Percentiles rank a stretch among this genome's conserved stretches.
Evolutionary conservation across 768 basidiomycete species (phyloP).

Genomic region (Amanita muscaria): DNA sequence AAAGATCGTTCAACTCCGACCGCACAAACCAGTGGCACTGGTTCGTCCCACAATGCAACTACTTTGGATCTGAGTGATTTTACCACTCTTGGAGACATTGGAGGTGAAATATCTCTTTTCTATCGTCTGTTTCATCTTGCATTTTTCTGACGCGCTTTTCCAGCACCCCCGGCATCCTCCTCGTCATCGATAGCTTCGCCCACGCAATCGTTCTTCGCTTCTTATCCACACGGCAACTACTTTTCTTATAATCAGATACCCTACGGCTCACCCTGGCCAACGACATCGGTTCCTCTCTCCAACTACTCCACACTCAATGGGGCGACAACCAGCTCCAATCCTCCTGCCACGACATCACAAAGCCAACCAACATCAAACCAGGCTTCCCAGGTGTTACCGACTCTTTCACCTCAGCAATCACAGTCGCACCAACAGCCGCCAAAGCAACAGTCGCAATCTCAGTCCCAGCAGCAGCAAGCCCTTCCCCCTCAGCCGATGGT

Average conservation of each 20-base stretch:
- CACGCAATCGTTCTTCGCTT: slow-evolving; percentile 31
- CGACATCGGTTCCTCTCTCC: slow-evolving; percentile 49
- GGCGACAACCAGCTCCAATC: slow-evolving; percentile 36
- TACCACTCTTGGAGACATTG: slow-evolving; percentile 29
- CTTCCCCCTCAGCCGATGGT: slow-evolving; percentile 38
- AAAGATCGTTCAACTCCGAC: slow-evolving; percentile 31
- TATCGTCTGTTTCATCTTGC: too few species aligned
- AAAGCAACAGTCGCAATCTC: slow-evolving; percentile 16
- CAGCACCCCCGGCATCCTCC: slow-evolving; percentile 17
- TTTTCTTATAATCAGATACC: slow-evolving; percentile 46
- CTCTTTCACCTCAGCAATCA: slow-evolving; percentile 12
- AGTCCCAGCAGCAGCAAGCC: slow-evolving; percentile 17
- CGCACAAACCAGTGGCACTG: slow-evolving; percentile 15
- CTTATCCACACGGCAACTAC: slow-evolving; percentile 32
- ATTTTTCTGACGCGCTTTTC: slow-evolving; percentile 4
- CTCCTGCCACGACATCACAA: slow-evolving; percentile 16
- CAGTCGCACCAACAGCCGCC: slow-evolving; percentile 19
- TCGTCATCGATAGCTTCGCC: slow-evolving; percentile 34
- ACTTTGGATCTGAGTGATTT: slow-evolving; percentile 36
- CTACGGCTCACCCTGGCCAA: slow-evolving; percentile 45
- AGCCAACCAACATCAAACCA: slow-evolving; percentile 21
- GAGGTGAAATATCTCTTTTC: slow-evolving; percentile 25
- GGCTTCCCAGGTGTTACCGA: slow-evolving; percentile 17
- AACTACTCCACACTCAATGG: slow-evolving; percentile 73
- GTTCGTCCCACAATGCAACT: slow-evolving; percentile 17